Evolutionary conservation across 352 stramenopile genomes (phyloP), one percentile per base, ranked within the genome.

Genomic region (Pythium apleroticum): DNA sequence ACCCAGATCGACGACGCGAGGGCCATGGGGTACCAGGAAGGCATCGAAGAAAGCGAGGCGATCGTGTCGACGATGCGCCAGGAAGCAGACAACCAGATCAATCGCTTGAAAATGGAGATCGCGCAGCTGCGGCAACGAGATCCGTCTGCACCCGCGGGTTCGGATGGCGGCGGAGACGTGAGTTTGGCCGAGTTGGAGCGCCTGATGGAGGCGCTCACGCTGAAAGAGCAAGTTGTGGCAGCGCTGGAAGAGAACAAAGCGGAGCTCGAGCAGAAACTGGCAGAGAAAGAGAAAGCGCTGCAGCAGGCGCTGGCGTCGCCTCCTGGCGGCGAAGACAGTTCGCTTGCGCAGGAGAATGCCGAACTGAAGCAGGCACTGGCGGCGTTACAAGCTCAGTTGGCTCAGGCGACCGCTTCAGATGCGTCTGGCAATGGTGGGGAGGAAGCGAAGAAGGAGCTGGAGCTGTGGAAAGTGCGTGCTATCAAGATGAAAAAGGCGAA

Each of bases 401-500:
- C 20, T 50, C n/a, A 50, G n/a, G 43, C 43, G 3, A 50, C n/a
- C n/a, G 20, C 43, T 50, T 50, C 43, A 27, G 43, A 3, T 27
- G 6, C 43, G 5, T 31, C 33, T 41, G 60, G 37, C 39, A 35
- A 4, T 61, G 30, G 67, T 59, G 17, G 14, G 9, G 43, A 89
- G 73, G 75, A 76, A 52, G 41, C 28, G 5, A 73, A 71, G 33
- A 74, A 78, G 58, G 79, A 92, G 54, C 82, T 90, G 62, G 81
- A 96, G 49, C 33, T 96, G 24, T 93, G 84, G 86, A 86, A 84
- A 27, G 75, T 82, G 58, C 83, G 86, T 30, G 84, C 88, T 30
- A 71, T 96, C 35, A 90, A 90, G 56, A 93, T 93, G 84, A 93
- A 93, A 52, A 93, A 93, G 58, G 49, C 88, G 0, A 93, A 93